Base-by-base conservation (phyloP, 495 filamentous ascomycete genomes). In the Friedmanniomyces simplex region DNA sequence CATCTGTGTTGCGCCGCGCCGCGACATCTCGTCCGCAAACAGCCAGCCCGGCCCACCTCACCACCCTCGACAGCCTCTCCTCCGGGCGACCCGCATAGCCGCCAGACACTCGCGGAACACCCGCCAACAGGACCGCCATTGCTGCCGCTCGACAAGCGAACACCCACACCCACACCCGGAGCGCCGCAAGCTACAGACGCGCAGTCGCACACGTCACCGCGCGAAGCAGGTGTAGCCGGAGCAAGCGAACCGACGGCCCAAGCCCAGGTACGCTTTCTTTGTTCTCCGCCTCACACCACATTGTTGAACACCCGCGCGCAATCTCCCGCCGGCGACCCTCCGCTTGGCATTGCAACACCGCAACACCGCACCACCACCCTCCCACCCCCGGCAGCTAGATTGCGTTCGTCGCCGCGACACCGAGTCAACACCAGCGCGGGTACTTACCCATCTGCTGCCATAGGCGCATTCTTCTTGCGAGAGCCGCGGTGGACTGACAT, bases 261-360 rank as follows among this genome's bases (percentile, higher is more conserved):
- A 24, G 54, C 12, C 39, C 49, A 58, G 59, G 59, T 58, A 58
- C 49, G 53, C 50, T 54, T 53, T 62, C 55, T 62, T 58, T 62
- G 54, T 58, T 54, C 54, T 28, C 37, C 47, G 6, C 10, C 32
- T 37, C 45, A 52, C 32, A 52, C 46, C 59, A 61, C 59, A 56
- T 61, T 61, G 59, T 61, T 49, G 37, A 10, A 4, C 43, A 25
- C 22, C 30, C 13, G 21, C n/a, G 48, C 54, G 32, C 45, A 50
- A 57, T 57, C 20, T 61, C 59, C 53, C 45, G 28, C 36, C 55
- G 7, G 28, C 4, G 3, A 32, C 28, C 10, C 28, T 32, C 10
- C 10, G 28, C 28, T 32, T 32, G n/a, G 58, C 22, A 34, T 60
- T 46, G 16, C 22, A 20, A 57, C 22, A 42, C n/a, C n/a, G n/a